A percentile compares a stretch with the other conserved stretches of the same genome.
These are phyloP conservation scores for Plasmodium berghei DNA, from an alignment of 169 alveolate genomes.

Conservation along the genomic window DNA sequence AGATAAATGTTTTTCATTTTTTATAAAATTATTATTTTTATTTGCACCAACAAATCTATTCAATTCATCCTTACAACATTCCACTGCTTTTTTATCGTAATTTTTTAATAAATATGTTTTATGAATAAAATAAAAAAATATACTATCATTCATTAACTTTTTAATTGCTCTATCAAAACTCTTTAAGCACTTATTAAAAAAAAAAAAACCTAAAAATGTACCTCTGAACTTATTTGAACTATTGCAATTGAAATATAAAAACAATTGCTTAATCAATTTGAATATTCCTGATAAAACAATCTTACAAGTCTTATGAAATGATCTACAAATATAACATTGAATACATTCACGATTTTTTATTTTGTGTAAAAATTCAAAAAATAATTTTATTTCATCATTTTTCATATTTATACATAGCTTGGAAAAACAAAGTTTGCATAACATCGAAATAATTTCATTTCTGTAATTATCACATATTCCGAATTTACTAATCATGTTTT, in stretches of 20 bases:
- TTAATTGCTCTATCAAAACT: conserved; percentile 6
- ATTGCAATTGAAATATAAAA: neutral
- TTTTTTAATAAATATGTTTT: neutral
- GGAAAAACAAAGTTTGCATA: neutral
- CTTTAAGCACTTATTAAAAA: neutral
- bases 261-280: neutral
- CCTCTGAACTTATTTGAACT: neutral
- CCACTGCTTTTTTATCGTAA: neutral
- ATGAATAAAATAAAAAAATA: neutral
- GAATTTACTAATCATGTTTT: conserved; percentile 14
- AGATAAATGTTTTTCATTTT: neutral
- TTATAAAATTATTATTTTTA: conserved; percentile 5
- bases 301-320: conserved; percentile 1
- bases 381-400: neutral
- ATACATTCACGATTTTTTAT: conserved; percentile 1
- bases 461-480: conserved; percentile 11
- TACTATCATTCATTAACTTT: conserved; percentile 4
- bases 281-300: neutral
- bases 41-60: no score
- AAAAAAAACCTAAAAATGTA: neutral
- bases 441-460: neutral
- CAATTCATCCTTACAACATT: no score
- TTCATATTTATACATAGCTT: neutral
- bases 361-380: neutral
- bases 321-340: neutral